Base-by-base conservation (phyloP, 2,329 filamentous ascomycete species). In the Aspergillus sojae region DNA sequence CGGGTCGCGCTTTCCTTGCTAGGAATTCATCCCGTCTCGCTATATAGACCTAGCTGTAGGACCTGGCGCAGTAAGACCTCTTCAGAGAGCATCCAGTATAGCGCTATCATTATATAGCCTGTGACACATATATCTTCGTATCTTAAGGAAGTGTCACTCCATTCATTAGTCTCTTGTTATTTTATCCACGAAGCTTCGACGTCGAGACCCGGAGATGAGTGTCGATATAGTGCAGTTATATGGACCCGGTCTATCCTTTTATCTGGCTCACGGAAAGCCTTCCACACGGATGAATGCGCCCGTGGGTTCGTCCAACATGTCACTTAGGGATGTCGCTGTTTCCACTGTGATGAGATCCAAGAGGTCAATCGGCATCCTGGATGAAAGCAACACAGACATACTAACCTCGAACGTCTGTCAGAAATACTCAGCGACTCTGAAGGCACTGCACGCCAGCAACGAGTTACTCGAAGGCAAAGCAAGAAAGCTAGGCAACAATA, bases 391-490 rank as follows among this genome's bases (percentile, higher is more conserved):
- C 21, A 19, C 6, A 39, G 53, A 28, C 28, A 26, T 14, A 57
- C 54, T 36, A 43, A 50, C 23, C 39, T 57, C 56, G 28, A 34
- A 36, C 23, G 14, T 12, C 21, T 56, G 19, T 6, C 54, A 73
- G 71, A 67, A 54, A 58, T 69, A 69, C 54, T 65, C 65, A 30
- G 55, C 61, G 11, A 61, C 68, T 21, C 65, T 73, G 19, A 62
- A 52, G 16, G 67, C 70, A 5, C 65, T 77, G 19, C 58, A 71
- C 30, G 60, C 55, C 14, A 70, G 65, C 61, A 76, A 77, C 58
- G 58, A 71, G n/a, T 56, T 68, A 32, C 68, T 77, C 39, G 68
- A 74, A 36, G 48, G 56, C 30, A 71, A 67, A 34, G 62, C 76
- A 32, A 50, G 58, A 34, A 68, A 71, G 61, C 26, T 77, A 23